Percentiles rank a stretch among this genome's conserved stretches.
phyloP scores from a whole-genome alignment of 2,329 filamentous ascomycete species.

The Xylaria multiplex region DNA sequence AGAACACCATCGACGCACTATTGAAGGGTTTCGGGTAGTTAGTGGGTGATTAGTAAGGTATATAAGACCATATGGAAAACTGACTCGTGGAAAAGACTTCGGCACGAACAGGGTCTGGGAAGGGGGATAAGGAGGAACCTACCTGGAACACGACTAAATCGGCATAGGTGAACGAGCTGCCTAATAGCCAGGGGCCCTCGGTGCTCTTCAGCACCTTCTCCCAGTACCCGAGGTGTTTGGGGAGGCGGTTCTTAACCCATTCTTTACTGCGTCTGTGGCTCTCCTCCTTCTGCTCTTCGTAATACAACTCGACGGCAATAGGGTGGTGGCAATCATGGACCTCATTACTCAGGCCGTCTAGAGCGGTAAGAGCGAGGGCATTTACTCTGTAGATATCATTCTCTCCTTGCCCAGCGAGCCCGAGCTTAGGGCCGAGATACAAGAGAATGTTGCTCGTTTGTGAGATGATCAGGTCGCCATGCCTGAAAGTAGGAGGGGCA shows the following conservation, averaged over 20 bases:
- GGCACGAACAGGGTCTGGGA: neutral
- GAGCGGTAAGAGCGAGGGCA: conserved; percentile 70
- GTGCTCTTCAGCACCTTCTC: conserved; percentile 70
- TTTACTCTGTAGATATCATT: conserved; percentile 65
- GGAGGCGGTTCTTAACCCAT: conserved; percentile 69
- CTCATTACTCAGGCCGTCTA: conserved; percentile 76
- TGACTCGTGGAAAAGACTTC: conserved; percentile 51
- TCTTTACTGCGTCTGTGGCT: conserved; percentile 65
- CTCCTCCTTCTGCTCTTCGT: conserved; percentile 80
- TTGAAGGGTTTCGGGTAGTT: conserved; percentile 30
- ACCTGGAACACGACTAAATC: conserved; percentile 80
- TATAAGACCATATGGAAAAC: neutral
- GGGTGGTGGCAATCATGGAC: conserved; percentile 81
- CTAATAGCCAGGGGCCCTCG: conserved; percentile 73
- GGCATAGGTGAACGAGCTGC: conserved; percentile 72
- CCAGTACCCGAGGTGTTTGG: conserved; percentile 76
- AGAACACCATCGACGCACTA: conserved; percentile 66
- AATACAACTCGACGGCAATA: conserved; percentile 65
- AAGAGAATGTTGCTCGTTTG: conserved; percentile 78
- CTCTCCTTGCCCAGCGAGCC: conserved; percentile 57
- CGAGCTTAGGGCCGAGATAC: conserved; percentile 71
- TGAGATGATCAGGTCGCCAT: conserved; percentile 68
- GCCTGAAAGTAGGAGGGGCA: conserved; percentile 71
- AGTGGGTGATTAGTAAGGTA: neutral
- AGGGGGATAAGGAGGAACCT: conserved; percentile 32